phyloP scores from a whole-genome alignment of 1,139 yeast genomes.

The Kurtzmaniella quercitrusa region DNA sequence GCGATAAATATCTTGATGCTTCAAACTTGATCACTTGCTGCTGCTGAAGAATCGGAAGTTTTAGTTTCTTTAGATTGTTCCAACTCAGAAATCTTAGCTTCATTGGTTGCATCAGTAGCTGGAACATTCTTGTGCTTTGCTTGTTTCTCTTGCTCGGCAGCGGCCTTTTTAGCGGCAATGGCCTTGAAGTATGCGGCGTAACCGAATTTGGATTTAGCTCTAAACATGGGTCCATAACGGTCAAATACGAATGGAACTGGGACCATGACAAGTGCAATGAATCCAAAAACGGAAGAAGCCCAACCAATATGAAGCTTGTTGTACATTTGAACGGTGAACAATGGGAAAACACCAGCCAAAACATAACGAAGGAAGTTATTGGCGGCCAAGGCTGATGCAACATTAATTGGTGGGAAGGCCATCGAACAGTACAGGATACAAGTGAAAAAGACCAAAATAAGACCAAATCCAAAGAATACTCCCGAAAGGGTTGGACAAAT shows the following conservation, averaged over 20 bases:
- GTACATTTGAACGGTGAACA: constrained; percentile 45
- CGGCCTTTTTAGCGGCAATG: constrained; percentile 25
- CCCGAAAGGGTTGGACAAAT: constrained; percentile 75
- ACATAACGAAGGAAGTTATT: constrained; percentile 67
- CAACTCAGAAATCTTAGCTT: too few relatives aligned
- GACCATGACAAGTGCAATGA: constrained; percentile 30
- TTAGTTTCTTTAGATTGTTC: too few relatives aligned
- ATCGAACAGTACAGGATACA: constrained; percentile 67
- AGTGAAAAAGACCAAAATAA: constrained; percentile 69
- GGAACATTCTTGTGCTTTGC: constrained; percentile 8
- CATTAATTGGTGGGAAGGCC: constrained; percentile 69
- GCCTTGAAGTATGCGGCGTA: constrained; percentile 46
- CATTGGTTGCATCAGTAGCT: too few relatives aligned
- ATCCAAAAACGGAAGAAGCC: constrained; percentile 37
- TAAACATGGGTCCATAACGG: constrained; percentile 50
- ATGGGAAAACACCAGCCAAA: constrained; percentile 57
- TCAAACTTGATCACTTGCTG: too few relatives aligned
- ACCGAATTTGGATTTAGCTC: constrained; percentile 55
- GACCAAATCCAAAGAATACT: constrained; percentile 71
- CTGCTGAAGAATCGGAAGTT: too few relatives aligned
- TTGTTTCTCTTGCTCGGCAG: constrained; percentile 8
- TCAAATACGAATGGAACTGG: constrained; percentile 47
- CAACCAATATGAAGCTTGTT: constrained; percentile 32
- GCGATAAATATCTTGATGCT: too few relatives aligned
- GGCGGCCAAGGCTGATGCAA: constrained; percentile 79